A percentile compares a stretch with the other conserved stretches of the same genome.
These are phyloP conservation scores for Huntiella savannae DNA, from an alignment of 2,329 filamentous ascomycete genomes.

Conservation along the genomic window DNA sequence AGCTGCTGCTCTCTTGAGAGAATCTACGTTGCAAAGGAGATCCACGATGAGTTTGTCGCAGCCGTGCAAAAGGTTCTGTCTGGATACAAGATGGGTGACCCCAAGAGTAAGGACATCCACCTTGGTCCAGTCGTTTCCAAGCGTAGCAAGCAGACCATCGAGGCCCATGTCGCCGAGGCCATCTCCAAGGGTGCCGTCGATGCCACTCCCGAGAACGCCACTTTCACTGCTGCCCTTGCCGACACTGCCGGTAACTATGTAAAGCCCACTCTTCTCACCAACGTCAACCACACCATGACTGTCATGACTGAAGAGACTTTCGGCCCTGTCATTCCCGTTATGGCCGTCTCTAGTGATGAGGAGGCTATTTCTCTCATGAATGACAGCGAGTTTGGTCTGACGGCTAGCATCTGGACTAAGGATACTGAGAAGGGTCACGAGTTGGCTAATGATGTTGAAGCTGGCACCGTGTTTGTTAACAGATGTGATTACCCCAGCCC, in stretches of 20 bases:
- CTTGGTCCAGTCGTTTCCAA: conserved; percentile 79
- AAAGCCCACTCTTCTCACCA: conserved; percentile 61
- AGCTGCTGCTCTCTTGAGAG: conserved; percentile 88
- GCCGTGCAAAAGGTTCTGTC: conserved; percentile 63
- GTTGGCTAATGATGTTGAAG: conserved; percentile 65
- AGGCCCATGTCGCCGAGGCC: conserved; percentile 65
- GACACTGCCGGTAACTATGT: conserved; percentile 54
- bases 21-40: conserved; percentile 70
- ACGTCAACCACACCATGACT: conserved; percentile 63
- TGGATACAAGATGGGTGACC: conserved; percentile 76
- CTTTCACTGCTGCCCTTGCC: conserved; percentile 35
- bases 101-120: conserved; percentile 58
- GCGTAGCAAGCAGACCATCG: conserved; percentile 55
- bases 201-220: conserved; percentile 62
- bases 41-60: conserved; percentile 67
- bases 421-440: conserved; percentile 57
- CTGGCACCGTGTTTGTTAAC: conserved; percentile 92
- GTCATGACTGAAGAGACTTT: conserved; percentile 94
- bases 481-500: conserved; percentile 82
- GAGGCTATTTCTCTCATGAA: conserved; percentile 82
- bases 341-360: conserved; percentile 63
- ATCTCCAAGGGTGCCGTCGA: conserved; percentile 67
- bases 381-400: conserved; percentile 82
- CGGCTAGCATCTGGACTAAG: conserved; percentile 95
- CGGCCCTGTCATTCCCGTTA: conserved; percentile 76